These are phyloP conservation scores for Nakaseomyces kungkrabaensis DNA, from an alignment of 1,139 yeast genomes.

Conservation along the genomic window DNA sequence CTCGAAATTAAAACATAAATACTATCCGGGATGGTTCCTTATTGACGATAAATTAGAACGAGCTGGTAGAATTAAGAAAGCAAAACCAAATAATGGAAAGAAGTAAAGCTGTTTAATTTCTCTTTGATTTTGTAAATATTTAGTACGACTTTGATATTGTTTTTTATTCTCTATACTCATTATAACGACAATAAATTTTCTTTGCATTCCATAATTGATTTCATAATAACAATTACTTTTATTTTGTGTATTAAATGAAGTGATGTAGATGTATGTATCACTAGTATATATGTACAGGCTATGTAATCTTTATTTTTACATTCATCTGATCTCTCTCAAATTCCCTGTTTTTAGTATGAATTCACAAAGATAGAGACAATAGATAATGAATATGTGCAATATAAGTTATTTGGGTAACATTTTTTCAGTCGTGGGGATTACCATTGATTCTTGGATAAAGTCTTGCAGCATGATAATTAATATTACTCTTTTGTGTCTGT, in stretches of 20 bases:
- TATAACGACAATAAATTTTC: neutral
- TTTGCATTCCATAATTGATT: neutral
- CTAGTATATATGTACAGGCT: conserved; percentile 1
- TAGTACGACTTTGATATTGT: neutral
- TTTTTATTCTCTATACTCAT: neutral
- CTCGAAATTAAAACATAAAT: conserved; percentile 7
- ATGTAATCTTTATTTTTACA: neutral
- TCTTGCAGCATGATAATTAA: conserved; percentile 78
- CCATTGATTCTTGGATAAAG: conserved; percentile 72
- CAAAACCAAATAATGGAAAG: neutral
- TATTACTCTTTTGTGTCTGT: conserved; percentile 29
- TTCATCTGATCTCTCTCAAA: neutral
- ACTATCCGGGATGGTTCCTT: conserved; percentile 30
- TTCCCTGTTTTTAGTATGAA: too few species aligned
- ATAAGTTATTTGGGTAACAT: neutral
- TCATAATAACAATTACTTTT: too few species aligned
- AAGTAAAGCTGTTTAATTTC: neutral
- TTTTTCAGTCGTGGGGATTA: conserved; percentile 53
- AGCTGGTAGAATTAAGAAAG: conserved; percentile 23
- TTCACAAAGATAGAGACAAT: neutral
- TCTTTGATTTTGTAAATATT: neutral
- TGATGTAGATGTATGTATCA: too few species aligned
- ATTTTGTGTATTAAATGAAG: too few species aligned
- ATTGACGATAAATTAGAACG: conserved; percentile 26
- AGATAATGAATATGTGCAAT: conserved; percentile 1